Conservation (phyloP, 2,329 filamentous ascomycete genomes). For the Epichloe gansuensis region DNA sequence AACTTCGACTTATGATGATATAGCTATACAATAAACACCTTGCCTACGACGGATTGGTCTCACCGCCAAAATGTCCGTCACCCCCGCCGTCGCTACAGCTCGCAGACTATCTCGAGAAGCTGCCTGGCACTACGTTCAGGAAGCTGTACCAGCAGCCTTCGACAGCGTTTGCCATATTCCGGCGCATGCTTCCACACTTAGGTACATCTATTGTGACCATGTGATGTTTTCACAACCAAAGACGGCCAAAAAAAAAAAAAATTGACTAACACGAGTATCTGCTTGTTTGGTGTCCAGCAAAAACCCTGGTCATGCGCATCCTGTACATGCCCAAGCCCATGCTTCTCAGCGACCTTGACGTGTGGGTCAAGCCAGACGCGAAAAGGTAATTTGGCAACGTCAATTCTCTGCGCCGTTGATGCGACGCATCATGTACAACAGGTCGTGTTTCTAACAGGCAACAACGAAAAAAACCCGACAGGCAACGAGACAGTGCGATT, state of each 20-base stretch:
- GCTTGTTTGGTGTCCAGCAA: conserved; percentile 42
- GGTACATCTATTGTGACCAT: conserved; percentile 36
- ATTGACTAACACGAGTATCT: background rate
- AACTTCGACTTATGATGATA: conserved; percentile 7
- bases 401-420: background rate
- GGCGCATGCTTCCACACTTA: conserved; percentile 89
- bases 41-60: conserved; percentile 15
- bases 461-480: conserved; percentile 18
- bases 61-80: conserved; percentile 32
- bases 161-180: conserved; percentile 87
- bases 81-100: conserved; percentile 42
- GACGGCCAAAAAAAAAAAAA: background rate
- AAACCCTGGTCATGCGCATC: conserved; percentile 90
- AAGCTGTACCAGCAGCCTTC: conserved; percentile 93
- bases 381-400: conserved; percentile 22
- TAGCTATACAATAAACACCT: background rate
- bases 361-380: conserved; percentile 63
- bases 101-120: conserved; percentile 86
- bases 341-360: conserved; percentile 66
- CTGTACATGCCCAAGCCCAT: conserved; percentile 81
- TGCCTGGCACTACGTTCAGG: conserved; percentile 79
- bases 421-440: background rate
- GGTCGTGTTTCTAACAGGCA: background rate
- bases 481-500: conserved; percentile 74
- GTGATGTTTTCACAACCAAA: background rate